These are phyloP conservation scores for Margaritispora aquatica DNA, from an alignment of 495 filamentous ascomycete genomes.

Conservation along the genomic window DNA sequence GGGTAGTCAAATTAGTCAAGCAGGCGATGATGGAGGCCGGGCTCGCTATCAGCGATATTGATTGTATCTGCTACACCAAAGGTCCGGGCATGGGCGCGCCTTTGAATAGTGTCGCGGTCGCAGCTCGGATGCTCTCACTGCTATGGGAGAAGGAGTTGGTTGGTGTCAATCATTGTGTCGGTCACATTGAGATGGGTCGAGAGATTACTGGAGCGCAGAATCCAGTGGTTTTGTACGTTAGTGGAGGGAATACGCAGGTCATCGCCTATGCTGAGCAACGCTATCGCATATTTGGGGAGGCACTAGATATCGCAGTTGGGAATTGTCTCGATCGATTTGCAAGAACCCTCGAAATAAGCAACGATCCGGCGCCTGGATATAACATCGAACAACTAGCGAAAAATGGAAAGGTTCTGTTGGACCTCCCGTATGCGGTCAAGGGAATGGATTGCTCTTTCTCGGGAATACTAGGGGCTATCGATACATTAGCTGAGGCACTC, in stretches of 20 bases:
- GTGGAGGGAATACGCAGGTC: constrained; percentile 94
- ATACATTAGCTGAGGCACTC: constrained; percentile 65
- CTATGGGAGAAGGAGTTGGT: constrained; percentile 86
- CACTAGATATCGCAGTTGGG: constrained; percentile 93
- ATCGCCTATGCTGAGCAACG: constrained; percentile 91
- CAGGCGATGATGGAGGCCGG: constrained; percentile 66
- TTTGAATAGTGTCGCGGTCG: constrained; percentile 80
- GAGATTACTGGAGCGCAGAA: constrained; percentile 87
- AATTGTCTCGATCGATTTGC: constrained; percentile 98
- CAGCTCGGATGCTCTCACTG: constrained; percentile 72
- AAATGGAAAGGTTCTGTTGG: constrained; percentile 63
- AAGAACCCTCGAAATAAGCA: constrained; percentile 79
- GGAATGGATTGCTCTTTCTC: constrained; percentile 97
- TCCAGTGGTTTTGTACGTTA: constrained; percentile 93
- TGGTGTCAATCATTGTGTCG: constrained; percentile 95
- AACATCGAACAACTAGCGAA: constrained; percentile 98
- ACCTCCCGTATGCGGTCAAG: constrained; percentile 93
- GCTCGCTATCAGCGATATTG: constrained; percentile 56
- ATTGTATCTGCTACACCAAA: constrained; percentile 92
- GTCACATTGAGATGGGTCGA: constrained; percentile 98
- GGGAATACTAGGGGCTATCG: constrained; percentile 79
- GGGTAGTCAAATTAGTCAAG: constrained; percentile 74
- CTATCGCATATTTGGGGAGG: constrained; percentile 97
- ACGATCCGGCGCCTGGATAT: constrained; percentile 94
- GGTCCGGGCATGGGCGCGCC: constrained; percentile 97